Evolutionary conservation across 148 eudicot species (phyloP), one percentile per base, ranked within the genome.

Genomic region (Nepenthes mirabilis): DNA sequence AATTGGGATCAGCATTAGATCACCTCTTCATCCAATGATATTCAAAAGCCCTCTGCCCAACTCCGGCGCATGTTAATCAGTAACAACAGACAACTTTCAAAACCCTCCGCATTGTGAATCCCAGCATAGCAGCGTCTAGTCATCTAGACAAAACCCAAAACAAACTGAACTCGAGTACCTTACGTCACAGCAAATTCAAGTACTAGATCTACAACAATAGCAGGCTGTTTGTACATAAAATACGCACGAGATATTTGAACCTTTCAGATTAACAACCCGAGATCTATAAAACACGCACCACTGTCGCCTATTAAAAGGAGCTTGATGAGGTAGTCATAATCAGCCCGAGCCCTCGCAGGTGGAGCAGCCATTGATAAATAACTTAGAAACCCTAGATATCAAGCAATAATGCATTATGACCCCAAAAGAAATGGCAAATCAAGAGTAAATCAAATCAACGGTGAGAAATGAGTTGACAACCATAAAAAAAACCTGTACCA

Each of bases 291-390:
- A 7, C 34, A 60, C 56, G 7, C 68, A 88, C 96, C 96, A 68
- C 93, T 88, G 12, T 88, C 96, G 55, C 96, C 96, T 55, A 88
- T 88, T 52, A 88, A 57, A 47, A 85, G 96, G 36, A 88, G 87
- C 77, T 88, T 88, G 60, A 85, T 78, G 60, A 88, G 89, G 64
- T 85, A 88, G 74, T 88, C 96, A 64, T 88, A 88, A 72, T 88
- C 96, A 43, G 93, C 96, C 66, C 93, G 76, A 62, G 89, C 87
- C 72, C 93, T 85, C 34, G 80, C 85, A 67, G 91, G 89, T 73
- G 93, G 87, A 83, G 93, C 93, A 45, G 93, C 89, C 96, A 88
- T 88, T 74, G 63, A 68, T 76, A n/a, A 67, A 68, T 51, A 58
- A 45, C 47, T 59, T 45, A 2, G 59, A 74, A 66, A 71, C 58